Evolutionary conservation across 805 yeast genomes (phyloP), one percentile per base, ranked within the genome.

Genomic region (Brettanomyces bruxellensis): DNA sequence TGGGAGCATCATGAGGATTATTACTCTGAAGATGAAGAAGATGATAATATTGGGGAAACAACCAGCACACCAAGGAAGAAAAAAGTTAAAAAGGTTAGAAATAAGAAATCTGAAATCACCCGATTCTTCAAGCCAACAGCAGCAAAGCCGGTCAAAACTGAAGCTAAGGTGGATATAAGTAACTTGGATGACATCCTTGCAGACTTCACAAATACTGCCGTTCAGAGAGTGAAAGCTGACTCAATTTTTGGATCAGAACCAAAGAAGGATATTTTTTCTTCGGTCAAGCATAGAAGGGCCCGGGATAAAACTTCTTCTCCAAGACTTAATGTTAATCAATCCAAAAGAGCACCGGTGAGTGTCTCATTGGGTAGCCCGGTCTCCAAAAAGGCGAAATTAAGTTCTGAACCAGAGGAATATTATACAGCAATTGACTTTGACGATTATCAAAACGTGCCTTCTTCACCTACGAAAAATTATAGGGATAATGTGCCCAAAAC

Each of bases 161-260:
- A 70, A 48, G 67, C 65, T 45, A 73, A 76, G 45, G 67, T 71
- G 2, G 72, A 71, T 38, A 74, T 55, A 4, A 44, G 45, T 75
- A 43, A 77, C 73, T 49, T 88, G 49, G 90, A 83, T 59, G 90
- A 83, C 56, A 79, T 85, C 46, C 68, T 85, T 43, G 78, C 75
- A 49, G 88, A 78, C 46, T 75, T 78, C 41, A 70, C 68, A 14
- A 46, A 54, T 5, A 49, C 59, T 22, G 60, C 67, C 1, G 50
- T 55, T 4, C 40, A 54, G 7, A 40, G 46, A 4, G 35, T 49
- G 22, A 54, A 49, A 40, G 44, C 52, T 11, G 59, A 59, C n/a
- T 56, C 60, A 8, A 47, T 53, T 18, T 54, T 52, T 28, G 43
- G 53, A 5, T 43, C 45, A 22, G 36, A 47, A 7, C 47, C 52